Evolutionary conservation across 2,329 filamentous ascomycete species (phyloP).

Genomic region (Beauveria caledonica): DNA sequence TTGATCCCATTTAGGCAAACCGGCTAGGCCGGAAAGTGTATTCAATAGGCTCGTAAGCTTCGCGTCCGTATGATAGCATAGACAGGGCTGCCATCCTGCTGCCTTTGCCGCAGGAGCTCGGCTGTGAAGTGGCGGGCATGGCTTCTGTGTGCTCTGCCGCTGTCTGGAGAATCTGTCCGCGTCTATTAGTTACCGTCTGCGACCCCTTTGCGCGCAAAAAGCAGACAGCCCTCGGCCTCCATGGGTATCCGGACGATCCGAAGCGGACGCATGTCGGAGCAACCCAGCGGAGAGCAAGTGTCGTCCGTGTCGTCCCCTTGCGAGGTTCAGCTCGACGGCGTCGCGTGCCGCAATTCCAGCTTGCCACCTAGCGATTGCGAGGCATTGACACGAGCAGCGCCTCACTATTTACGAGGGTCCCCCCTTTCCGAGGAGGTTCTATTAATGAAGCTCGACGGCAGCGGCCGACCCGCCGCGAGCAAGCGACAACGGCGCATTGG

Average conservation of each 20-base stretch:
- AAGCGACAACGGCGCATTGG: neutral
- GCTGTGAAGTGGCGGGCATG: neutral
- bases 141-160: neutral
- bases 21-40: too few relatives aligned
- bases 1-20: neutral
- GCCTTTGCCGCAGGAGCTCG: neutral
- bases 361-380: too few relatives aligned
- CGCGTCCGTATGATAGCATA: neutral
- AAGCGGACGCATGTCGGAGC: neutral
- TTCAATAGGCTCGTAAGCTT: neutral
- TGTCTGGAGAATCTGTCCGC: neutral
- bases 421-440: too few relatives aligned
- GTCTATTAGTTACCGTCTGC: too few relatives aligned
- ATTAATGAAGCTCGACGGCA: too few relatives aligned
- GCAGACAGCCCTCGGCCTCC: neutral
- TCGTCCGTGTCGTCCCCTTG: neutral
- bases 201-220: too few relatives aligned
- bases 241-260: neutral
- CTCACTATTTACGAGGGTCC: too few relatives aligned
- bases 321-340: neutral
- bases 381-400: too few relatives aligned
- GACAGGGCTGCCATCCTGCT: neutral
- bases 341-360: too few relatives aligned
- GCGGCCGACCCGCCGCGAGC: neutral
- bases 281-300: too few relatives aligned